Evolutionary conservation across 1,139 yeast genomes (phyloP).

Genomic region (Zygosaccharomyces sapae): DNA sequence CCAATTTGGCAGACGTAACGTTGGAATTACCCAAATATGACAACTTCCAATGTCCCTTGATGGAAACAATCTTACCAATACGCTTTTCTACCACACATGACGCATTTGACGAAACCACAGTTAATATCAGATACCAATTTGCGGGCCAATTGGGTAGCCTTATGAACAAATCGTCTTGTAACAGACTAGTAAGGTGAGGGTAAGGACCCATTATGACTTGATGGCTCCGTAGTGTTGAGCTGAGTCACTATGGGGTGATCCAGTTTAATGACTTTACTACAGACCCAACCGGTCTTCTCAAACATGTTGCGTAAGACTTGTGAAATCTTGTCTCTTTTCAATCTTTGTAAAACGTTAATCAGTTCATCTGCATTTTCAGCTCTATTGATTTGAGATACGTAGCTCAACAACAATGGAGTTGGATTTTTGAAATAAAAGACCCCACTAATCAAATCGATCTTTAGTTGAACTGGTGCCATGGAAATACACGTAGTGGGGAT

Average conservation of each 20-base stretch:
- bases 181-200: conserved; percentile 9
- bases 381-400: conserved; percentile 40
- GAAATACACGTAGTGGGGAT: conserved; percentile 36
- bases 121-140: conserved; percentile 63
- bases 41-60: conserved; percentile 61
- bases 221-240: conserved; percentile 18
- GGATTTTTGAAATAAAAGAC: conserved; percentile 47
- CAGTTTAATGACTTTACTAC: conserved; percentile 51
- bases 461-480: conserved; percentile 37
- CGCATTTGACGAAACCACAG: conserved; percentile 44
- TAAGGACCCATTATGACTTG: not conserved
- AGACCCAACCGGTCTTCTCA: conserved; percentile 64
- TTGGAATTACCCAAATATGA: conserved; percentile 43
- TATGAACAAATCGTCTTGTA: conserved; percentile 49
- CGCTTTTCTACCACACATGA: conserved; percentile 46
- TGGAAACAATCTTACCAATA: conserved; percentile 59
- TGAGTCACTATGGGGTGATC: conserved; percentile 34
- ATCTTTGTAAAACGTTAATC: conserved; percentile 38
- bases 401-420: conserved; percentile 40
- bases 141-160: conserved; percentile 64
- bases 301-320: conserved; percentile 52
- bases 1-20: conserved; percentile 31
- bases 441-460: conserved; percentile 44
- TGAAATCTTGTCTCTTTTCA: conserved; percentile 53
- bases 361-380: conserved; percentile 35